Conservation (phyloP, 2,329 filamentous ascomycete species). For the Alternaria brassicicola region DNA sequence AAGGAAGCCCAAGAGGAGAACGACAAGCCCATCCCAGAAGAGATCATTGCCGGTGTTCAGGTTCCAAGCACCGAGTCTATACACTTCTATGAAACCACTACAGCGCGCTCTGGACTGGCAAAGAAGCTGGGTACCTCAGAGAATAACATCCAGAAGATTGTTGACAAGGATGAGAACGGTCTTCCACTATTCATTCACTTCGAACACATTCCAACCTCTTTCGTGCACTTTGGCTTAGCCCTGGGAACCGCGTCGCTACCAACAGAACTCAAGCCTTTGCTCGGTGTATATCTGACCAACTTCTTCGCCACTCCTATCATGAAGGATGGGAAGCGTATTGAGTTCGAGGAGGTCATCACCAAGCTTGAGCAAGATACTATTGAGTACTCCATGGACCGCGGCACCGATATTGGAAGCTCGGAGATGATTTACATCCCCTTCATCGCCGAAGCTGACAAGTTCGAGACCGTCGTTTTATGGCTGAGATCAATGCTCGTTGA, state of each 20-base stretch:
- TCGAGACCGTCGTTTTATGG: constrained; percentile 81
- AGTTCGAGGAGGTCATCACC: constrained; percentile 91
- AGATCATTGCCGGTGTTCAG: constrained; percentile 79
- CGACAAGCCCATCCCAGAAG: constrained; percentile 80
- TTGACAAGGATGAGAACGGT: constrained; percentile 70
- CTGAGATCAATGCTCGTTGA: constrained; percentile 85
- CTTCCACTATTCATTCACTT: constrained; percentile 94
- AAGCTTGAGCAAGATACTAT: constrained; percentile 91
- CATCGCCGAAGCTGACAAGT: constrained; percentile 87
- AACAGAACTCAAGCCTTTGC: constrained; percentile 80
- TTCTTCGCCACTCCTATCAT: constrained; percentile 93
- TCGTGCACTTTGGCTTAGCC: constrained; percentile 82
- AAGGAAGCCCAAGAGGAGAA: constrained; percentile 87
- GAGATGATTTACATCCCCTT: constrained; percentile 84
- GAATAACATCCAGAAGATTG: constrained; percentile 73
- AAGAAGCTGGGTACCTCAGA: constrained; percentile 69
- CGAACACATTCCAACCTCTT: constrained; percentile 91
- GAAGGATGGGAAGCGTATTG: constrained; percentile 74
- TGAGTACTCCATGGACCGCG: constrained; percentile 75
- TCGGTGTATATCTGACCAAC: constrained; percentile 84
- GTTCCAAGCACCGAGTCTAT: constrained; percentile 90
- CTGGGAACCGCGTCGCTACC: constrained; percentile 80
- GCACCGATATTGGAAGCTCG: constrained; percentile 72
- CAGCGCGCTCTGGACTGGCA: constrained; percentile 81
- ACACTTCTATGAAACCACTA: constrained; percentile 88